Conservation (phyloP, 495 filamentous ascomycete genomes). For the Neurospora sp. region DNA sequence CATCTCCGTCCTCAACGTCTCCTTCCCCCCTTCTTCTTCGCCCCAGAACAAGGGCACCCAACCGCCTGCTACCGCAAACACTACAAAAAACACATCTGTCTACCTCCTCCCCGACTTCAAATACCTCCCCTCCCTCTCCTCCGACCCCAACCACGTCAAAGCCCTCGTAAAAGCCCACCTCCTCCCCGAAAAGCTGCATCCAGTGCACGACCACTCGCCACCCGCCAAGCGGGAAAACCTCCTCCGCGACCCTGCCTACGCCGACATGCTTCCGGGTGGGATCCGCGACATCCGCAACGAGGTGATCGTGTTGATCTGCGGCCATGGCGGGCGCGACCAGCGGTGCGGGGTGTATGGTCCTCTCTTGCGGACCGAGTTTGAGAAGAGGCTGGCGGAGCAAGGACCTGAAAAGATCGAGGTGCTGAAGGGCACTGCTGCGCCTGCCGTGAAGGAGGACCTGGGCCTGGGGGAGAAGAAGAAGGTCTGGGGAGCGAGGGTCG, state of each 20-base stretch:
- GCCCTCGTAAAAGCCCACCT: slow-evolving; percentile 48
- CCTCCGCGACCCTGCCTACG: slow-evolving; percentile 30
- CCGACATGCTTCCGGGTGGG: slow-evolving; percentile 21
- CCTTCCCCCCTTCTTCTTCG: slow-evolving; percentile 43
- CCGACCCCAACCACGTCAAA: slow-evolving; percentile 39
- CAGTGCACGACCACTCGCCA: slow-evolving; percentile 44
- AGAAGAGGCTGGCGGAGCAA: slow-evolving; percentile 25
- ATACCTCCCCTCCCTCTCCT: slow-evolving; percentile 61
- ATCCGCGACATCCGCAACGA: slow-evolving; percentile 48
- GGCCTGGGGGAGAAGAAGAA: slow-evolving; percentile 7
- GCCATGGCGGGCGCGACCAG: slow-evolving; percentile 67
- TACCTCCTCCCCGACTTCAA: slow-evolving; percentile 72
- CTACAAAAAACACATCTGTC: slow-evolving; percentile 46
- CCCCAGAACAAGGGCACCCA: background rate
- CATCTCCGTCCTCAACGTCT: slow-evolving; percentile 61
- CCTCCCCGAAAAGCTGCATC: slow-evolving; percentile 48
- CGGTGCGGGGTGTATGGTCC: slow-evolving; percentile 78
- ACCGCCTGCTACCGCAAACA: slow-evolving; percentile 11
- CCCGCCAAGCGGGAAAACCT: slow-evolving; percentile 37
- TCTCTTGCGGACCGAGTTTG: slow-evolving; percentile 58
- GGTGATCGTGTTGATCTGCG: slow-evolving; percentile 71
- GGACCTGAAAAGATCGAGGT: slow-evolving; percentile 21
- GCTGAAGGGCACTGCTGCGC: slow-evolving; percentile 19
- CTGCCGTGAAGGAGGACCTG: slow-evolving; percentile 7
- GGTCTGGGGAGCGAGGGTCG: slow-evolving; percentile 36